phyloP scores from a whole-genome alignment of 2,329 filamentous ascomycete species.

The Ophiostoma angusticollis region DNA sequence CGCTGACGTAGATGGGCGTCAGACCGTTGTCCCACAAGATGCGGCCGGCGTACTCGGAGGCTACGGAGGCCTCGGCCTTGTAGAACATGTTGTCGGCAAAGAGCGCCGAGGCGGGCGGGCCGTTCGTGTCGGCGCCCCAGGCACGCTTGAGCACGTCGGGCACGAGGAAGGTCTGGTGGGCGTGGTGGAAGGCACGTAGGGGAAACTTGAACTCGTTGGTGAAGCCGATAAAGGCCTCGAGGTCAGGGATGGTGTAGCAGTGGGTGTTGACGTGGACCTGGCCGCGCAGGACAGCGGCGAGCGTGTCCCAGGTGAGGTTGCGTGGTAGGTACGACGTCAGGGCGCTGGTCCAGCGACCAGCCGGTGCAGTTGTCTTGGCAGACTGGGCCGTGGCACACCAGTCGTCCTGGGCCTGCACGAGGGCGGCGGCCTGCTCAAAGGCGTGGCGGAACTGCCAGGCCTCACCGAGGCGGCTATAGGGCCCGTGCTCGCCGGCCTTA shows the following conservation, averaged over 20 bases:
- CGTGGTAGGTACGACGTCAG: constrained; percentile 47
- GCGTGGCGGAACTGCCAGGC: constrained; percentile 57
- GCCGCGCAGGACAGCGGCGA: constrained; percentile 49
- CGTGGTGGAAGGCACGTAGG: constrained; percentile 56
- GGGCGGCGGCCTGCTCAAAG: constrained; percentile 46
- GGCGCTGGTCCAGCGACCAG: constrained; percentile 34
- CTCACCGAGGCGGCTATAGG: constrained; percentile 51
- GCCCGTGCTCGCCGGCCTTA: constrained; percentile 36
- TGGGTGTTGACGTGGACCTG: constrained; percentile 60
- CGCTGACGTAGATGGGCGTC: constrained; percentile 55
- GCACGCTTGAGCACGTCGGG: constrained; percentile 50
- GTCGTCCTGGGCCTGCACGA: constrained; percentile 50
- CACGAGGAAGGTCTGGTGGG: constrained; percentile 52
- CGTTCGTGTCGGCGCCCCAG: constrained; percentile 27
- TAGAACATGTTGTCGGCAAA: constrained; percentile 63
- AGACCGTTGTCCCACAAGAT: constrained; percentile 51
- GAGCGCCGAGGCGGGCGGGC: constrained; percentile 14
- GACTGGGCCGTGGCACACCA: constrained; percentile 49
- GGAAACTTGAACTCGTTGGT: constrained; percentile 60
- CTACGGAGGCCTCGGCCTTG: constrained; percentile 53
- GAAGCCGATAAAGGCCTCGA: constrained; percentile 57
- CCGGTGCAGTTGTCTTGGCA: constrained; percentile 40
- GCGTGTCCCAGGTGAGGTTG: constrained; percentile 49
- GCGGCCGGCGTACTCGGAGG: constrained; percentile 53
- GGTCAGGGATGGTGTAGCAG: constrained; percentile 56